A percentile compares a stretch with the other conserved stretches of the same genome.
These are phyloP conservation scores for Barnettozyma hawaiiensis DNA, from an alignment of 1,139 yeast species.

Conservation along the genomic window DNA sequence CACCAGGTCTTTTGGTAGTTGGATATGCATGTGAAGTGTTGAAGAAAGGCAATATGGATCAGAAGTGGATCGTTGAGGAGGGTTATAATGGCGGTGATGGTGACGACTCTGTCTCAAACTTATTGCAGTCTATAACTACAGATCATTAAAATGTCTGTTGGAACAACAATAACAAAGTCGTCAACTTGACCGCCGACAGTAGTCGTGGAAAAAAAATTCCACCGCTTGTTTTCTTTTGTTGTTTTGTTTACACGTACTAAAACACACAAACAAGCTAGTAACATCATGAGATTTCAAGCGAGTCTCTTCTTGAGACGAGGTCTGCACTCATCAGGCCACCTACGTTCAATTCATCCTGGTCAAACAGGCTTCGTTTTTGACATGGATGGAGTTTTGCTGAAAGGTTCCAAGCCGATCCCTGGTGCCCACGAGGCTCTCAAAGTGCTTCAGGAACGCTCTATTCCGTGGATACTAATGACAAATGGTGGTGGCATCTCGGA, in stretches of 20 bases:
- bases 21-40: constrained; percentile 76
- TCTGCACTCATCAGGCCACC: constrained; percentile 7
- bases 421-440: constrained; percentile 62
- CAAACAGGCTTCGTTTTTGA: constrained; percentile 33
- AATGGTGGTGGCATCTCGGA: constrained; percentile 93
- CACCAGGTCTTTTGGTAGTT: constrained; percentile 85
- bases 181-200: no score
- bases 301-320: neutral
- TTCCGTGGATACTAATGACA: constrained; percentile 82
- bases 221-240: no score
- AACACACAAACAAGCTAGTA: no score
- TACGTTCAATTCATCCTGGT: constrained; percentile 16
- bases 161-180: no score
- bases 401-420: constrained; percentile 68
- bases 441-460: constrained; percentile 44
- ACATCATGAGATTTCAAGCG: neutral
- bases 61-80: constrained; percentile 55
- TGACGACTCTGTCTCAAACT: constrained; percentile 13
- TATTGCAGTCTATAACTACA: constrained; percentile 10
- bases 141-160: no score
- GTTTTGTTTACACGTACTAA: no score
- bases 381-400: constrained; percentile 88
- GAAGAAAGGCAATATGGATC: constrained; percentile 22
- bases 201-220: no score
- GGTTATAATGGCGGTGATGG: constrained; percentile 39